Evolutionary conservation across 2,329 filamentous ascomycete genomes (phyloP), one percentile per base, ranked within the genome.

Genomic region (Zymoseptoria ardabiliae): DNA sequence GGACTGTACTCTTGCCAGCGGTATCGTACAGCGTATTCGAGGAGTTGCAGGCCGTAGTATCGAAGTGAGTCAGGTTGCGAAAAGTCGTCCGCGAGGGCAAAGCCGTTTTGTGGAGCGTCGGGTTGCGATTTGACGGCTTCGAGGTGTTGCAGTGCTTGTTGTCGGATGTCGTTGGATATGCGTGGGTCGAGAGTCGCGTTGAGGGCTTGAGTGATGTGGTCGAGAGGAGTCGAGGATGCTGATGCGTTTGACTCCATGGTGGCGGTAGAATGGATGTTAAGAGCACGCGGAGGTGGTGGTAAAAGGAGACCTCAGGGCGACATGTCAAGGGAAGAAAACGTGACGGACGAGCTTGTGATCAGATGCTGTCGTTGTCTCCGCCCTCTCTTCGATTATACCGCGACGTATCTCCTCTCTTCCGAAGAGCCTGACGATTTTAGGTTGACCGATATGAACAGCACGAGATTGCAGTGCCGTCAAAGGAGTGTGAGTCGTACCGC

Each of bases 31-130:
- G 90, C 87, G 75, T 95, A 88, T 70, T 97, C 93, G 65, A 99
- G 84, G 58, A 99, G 82, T 25, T 92, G 95, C 30, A 99, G 82
- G 59, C 92, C 94, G 74, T 95, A 99, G 76, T 97, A 92, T 68
- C 94, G 88, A 58, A 97, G 89, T 57, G 94, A 83, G 49, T 90
- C 85, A 57, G 89, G 83, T 71, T 95, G 90, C 45, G 82, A 79
- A 69, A 81, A 82, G 74, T 94, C 87, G 65, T 84, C 85, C 51
- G 92, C 92, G 61, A 99, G 83, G 22, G 83, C 82, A 75, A 90
- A 96, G 66, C 94, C 94, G 76, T 94, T 87, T 54, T 88, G 85
- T 2, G 91, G 90, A 4, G 93, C 92, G 69, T 92, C 86, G 59
- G 84, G 80, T 68, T 88, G 84, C 53, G 84, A 81, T 77, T 97